Evolutionary conservation across 148 eudicot genomes (phyloP).

Genomic region (Selenicereus undatus): DNA sequence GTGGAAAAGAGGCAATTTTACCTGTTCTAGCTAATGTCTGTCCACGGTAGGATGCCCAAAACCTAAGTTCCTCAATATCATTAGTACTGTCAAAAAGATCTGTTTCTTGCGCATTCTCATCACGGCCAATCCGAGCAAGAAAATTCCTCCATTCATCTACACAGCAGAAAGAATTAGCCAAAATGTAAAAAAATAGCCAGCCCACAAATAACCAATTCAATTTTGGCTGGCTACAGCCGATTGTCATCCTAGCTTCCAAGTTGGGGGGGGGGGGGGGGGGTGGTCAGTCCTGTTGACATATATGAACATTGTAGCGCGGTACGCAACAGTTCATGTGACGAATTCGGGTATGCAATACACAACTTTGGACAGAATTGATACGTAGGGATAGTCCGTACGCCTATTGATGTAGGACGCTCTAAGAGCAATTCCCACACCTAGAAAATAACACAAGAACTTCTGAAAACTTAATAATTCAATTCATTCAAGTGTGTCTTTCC

Average conservation of each 20-base stretch:
- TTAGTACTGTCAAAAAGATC: slow-evolving; percentile 72
- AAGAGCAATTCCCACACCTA: too few species aligned
- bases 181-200: background rate
- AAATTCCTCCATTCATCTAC: slow-evolving; percentile 98
- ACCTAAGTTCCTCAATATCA: slow-evolving; percentile 82
- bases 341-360: too few species aligned
- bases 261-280: background rate
- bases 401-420: too few species aligned
- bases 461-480: too few species aligned
- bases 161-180: background rate
- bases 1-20: slow-evolving; percentile 9
- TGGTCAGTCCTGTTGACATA: background rate
- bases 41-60: slow-evolving; percentile 98
- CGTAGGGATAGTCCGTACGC: too few species aligned
- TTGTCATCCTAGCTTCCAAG: background rate
- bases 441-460: too few species aligned
- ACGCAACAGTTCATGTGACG: too few species aligned
- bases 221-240: background rate
- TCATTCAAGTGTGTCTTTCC: too few species aligned
- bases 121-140: slow-evolving; percentile 89
- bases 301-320: background rate
- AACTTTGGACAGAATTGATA: too few species aligned
- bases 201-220: background rate
- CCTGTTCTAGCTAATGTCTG: slow-evolving; percentile 98
- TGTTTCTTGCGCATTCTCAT: slow-evolving; percentile 67